Base-by-base conservation (phyloP, 2,329 filamentous ascomycete genomes). In the Botrytis sinoallii region DNA sequence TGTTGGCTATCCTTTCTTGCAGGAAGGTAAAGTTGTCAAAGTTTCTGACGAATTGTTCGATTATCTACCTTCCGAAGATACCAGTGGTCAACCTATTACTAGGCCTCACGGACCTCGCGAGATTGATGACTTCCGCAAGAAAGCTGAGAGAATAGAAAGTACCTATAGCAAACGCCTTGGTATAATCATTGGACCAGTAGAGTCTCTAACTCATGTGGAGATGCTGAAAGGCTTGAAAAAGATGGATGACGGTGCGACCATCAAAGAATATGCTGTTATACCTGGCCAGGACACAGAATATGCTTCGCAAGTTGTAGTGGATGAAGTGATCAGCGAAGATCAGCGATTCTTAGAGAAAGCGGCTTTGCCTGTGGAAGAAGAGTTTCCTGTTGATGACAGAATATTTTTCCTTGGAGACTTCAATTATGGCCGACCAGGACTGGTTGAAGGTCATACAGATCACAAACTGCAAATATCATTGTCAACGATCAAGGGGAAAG, bases 351-450 rank as follows among this genome's bases (percentile, higher is more conserved):
- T 98, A 71, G 96, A 99, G 83, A 92, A 91, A 79, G 91, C 88
- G 20, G 95, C 96, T n/a, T 81, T 97, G 8, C 92, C 95, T 1
- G 91, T 99, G 48, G 92, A 95, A 77, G 91, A 98, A 81, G 96
- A 99, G 80, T 98, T 98, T 76, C 95, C 96, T 0, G 84, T 91
- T 72, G 91, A 90, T 57, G 93, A 93, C 2, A 89, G 91, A 73
- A 94, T 93, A 0, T 99, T 99, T 84, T 98, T 97, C 85, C 85
- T 99, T 3, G 96, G 96, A 65, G 95, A 98, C 55, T 97, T 92
- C 83, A 93, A 94, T 71, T 98, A 97, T 79, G 96, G 96, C 25
- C 90, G 95, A 55, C 95, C 96, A 5, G 85, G 97, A n/a, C 91
- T 96, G 81, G 90, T 99, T 35, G 88, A 89, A 38, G 90, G 89